These are phyloP conservation scores for Psilocybe cubensis DNA, from an alignment of 768 basidiomycete species.

Conservation along the genomic window DNA sequence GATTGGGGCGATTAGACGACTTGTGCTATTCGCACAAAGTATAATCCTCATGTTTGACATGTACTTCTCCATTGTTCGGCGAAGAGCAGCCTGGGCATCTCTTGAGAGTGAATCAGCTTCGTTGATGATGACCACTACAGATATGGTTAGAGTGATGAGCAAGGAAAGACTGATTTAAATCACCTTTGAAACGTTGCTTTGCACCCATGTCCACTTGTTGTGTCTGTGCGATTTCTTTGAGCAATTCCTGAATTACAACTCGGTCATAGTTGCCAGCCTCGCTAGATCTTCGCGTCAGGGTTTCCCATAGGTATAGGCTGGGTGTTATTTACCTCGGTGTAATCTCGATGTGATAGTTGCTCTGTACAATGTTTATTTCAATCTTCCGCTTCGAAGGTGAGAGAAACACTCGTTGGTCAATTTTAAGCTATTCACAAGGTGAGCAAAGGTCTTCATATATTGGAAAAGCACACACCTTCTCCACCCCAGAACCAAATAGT, in stretches of 20 bases:
- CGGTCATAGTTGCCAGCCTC: constrained; percentile 97
- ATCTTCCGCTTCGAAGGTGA: constrained; percentile 94
- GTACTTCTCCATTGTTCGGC: constrained; percentile 99
- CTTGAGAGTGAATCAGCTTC: constrained; percentile 94
- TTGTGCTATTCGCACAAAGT: constrained; percentile 94
- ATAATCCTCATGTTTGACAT: constrained; percentile 98
- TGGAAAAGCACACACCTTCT: constrained; percentile 64
- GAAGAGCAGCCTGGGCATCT: constrained; percentile 95
- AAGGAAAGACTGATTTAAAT: constrained; percentile 2
- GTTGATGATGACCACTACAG: constrained; percentile 93
- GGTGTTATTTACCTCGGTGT: constrained; percentile 78
- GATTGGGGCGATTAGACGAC: constrained; percentile 95
- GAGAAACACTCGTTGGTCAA: constrained; percentile 95
- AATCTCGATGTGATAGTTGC: constrained; percentile 97
- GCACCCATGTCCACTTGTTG: constrained; percentile 97
- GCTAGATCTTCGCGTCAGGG: constrained; percentile 41
- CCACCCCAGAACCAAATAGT: constrained; percentile 89
- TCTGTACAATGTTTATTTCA: constrained; percentile 96
- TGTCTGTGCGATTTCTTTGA: constrained; percentile 98
- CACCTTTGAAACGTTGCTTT: constrained; percentile 96
- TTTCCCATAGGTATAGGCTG: background rate
- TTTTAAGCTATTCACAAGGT: constrained; percentile 72
- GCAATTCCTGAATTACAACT: constrained; percentile 92
- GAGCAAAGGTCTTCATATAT: background rate
- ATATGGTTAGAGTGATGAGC: background rate